phyloP scores from a whole-genome alignment of 78 protist genomes.

The Speleostelium caveatum region DNA sequence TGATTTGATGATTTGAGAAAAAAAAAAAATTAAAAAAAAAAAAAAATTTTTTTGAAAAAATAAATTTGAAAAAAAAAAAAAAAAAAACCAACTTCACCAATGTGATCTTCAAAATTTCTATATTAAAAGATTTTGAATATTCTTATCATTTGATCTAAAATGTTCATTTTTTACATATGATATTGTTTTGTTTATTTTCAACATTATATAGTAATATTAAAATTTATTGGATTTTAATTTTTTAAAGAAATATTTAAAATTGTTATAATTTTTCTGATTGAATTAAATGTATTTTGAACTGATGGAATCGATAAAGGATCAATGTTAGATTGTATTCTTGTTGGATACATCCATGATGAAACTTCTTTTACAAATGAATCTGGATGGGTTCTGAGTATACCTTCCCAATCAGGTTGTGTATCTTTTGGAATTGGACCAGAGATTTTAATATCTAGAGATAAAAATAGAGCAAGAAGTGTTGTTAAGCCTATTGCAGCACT shows the following conservation, averaged over 20 bases:
- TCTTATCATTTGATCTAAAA: too few species aligned
- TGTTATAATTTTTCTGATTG: slow-evolving; percentile 47
- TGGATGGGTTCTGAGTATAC: slow-evolving; percentile 47
- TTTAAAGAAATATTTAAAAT: slow-evolving; percentile 25
- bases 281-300: slow-evolving; percentile 1
- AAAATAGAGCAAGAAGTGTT: slow-evolving; percentile 50
- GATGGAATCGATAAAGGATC: not conserved
- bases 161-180: too few species aligned
- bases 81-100: too few species aligned
- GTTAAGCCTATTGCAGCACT: slow-evolving; percentile 81
- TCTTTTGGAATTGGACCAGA: slow-evolving; percentile 8
- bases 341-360: slow-evolving; percentile 60
- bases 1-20: too few species aligned
- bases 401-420: slow-evolving; percentile 88
- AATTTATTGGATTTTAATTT: too few species aligned
- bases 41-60: too few species aligned
- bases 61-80: too few species aligned
- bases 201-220: too few species aligned
- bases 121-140: too few species aligned
- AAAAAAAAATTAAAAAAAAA: too few species aligned
- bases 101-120: too few species aligned
- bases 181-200: too few species aligned
- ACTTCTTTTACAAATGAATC: slow-evolving; percentile 14
- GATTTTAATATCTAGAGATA: slow-evolving; percentile 75
- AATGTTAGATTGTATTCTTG: not conserved